A percentile compares a stretch with the other conserved stretches of the same genome.
Evolutionary conservation across 2,329 filamentous ascomycete species (phyloP).

Genomic region (Coniochaeta sp.): DNA sequence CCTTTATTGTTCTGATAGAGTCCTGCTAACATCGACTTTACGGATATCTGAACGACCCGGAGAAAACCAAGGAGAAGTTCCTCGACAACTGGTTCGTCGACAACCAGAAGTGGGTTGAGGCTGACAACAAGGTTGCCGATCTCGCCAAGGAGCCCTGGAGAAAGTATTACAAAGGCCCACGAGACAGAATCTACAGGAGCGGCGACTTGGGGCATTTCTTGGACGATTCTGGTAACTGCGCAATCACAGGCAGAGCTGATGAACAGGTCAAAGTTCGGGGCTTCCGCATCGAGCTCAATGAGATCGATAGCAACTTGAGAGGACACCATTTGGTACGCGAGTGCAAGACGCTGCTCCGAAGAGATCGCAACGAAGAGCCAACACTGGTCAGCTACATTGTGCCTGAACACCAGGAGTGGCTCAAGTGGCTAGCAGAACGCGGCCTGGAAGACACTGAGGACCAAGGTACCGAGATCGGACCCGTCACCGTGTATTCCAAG

Average conservation of each 20-base stretch:
- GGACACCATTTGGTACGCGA: slow-evolving; percentile 71
- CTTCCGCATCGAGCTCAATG: slow-evolving; percentile 89
- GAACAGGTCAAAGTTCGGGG: slow-evolving; percentile 93
- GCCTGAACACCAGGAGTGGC: slow-evolving; percentile 70
- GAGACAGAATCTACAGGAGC: slow-evolving; percentile 80
- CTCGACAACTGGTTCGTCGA: slow-evolving; percentile 82
- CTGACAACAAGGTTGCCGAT: slow-evolving; percentile 37
- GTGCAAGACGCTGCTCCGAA: slow-evolving; percentile 75
- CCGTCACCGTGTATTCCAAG: slow-evolving; percentile 33
- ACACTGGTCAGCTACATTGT: slow-evolving; percentile 87
- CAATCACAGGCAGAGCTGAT: slow-evolving; percentile 34
- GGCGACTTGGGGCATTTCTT: slow-evolving; percentile 63
- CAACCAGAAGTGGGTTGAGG: slow-evolving; percentile 57
- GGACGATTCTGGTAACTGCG: not conserved
- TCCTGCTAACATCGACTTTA: not conserved
- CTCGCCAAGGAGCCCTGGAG: slow-evolving; percentile 62
- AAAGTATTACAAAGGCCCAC: slow-evolving; percentile 68
- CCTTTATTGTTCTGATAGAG: slow-evolving; percentile 4
- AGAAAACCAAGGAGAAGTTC: slow-evolving; percentile 62
- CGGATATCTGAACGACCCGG: slow-evolving; percentile 37
- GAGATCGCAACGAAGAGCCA: slow-evolving; percentile 78
- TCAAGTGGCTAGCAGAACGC: slow-evolving; percentile 53
- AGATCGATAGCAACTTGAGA: slow-evolving; percentile 81
- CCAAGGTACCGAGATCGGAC: slow-evolving; percentile 37
- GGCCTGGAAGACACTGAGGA: slow-evolving; percentile 48